Percentiles rank a stretch among this genome's conserved stretches.
phyloP scores from a whole-genome alignment of 1,139 yeast genomes.

The Pichia sp. region DNA sequence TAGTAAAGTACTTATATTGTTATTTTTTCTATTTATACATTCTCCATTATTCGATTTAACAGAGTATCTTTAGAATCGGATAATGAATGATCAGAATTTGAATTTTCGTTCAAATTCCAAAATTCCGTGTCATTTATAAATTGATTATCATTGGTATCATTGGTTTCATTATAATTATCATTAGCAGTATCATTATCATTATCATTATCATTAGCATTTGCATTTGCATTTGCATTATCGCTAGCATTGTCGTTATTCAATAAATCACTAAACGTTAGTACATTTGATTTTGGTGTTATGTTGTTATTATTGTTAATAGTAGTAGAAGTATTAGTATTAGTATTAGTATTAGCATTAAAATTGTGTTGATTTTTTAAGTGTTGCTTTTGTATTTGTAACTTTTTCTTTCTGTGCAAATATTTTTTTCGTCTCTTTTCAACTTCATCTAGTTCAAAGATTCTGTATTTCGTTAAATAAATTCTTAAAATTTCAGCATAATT shows the following conservation, averaged over 20 bases:
- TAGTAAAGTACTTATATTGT: too few relatives aligned
- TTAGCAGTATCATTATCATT: neutral
- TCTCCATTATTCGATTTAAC: neutral
- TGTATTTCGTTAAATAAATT: slow-evolving; percentile 71
- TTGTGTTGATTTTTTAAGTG: neutral
- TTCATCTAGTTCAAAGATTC: slow-evolving; percentile 44
- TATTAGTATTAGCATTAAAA: too few relatives aligned
- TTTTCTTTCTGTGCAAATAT: slow-evolving; percentile 10
- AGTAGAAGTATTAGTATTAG: too few relatives aligned
- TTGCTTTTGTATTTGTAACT: slow-evolving; percentile 1
- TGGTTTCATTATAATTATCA: neutral
- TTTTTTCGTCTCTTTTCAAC: slow-evolving; percentile 16
- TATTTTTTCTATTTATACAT: neutral
- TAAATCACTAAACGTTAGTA: neutral
- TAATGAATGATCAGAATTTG: neutral
- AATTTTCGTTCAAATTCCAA: slow-evolving; percentile 1
- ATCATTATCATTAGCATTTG: neutral
- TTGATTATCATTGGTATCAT: neutral
- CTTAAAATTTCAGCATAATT: slow-evolving; percentile 75
- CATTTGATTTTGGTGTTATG: neutral
- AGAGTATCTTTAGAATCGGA: neutral
- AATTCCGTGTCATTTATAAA: neutral
- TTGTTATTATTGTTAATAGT: neutral
- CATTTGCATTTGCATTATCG: too few relatives aligned
- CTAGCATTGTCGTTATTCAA: neutral